phyloP scores from a whole-genome alignment of 495 filamentous ascomycete genomes.

The Aspergillus avenaceus region DNA sequence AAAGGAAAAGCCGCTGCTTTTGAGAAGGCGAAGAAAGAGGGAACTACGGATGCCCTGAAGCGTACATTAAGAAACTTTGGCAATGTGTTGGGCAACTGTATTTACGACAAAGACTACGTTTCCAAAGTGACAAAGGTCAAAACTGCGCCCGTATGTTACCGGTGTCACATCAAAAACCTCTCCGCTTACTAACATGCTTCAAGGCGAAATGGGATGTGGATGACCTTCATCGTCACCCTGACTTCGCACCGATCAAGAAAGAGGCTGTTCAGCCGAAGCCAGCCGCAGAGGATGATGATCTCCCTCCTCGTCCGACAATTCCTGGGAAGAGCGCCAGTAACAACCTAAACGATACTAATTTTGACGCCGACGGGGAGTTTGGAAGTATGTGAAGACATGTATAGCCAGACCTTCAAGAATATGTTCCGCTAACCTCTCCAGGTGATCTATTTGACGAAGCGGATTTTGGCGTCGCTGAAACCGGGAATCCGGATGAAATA shows the following conservation, averaged over 20 bases:
- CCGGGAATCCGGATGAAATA: slow-evolving; percentile 64
- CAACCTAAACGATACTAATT: slow-evolving; percentile 12
- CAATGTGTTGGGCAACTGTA: slow-evolving; percentile 93
- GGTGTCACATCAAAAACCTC: not conserved
- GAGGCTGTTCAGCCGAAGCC: slow-evolving; percentile 42
- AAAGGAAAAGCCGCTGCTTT: slow-evolving; percentile 92
- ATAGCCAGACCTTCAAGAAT: not conserved
- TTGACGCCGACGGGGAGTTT: slow-evolving; percentile 54
- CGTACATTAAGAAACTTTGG: slow-evolving; percentile 87
- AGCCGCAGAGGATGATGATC: slow-evolving; percentile 31
- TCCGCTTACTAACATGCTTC: slow-evolving; percentile 1
- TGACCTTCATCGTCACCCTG: slow-evolving; percentile 75
- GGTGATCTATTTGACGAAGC: slow-evolving; percentile 68
- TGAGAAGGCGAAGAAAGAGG: slow-evolving; percentile 98
- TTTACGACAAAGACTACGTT: slow-evolving; percentile 95
- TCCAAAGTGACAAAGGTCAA: slow-evolving; percentile 80
- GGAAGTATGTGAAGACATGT: slow-evolving; percentile 48
- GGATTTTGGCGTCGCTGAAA: slow-evolving; percentile 58
- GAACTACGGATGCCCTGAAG: slow-evolving; percentile 90
- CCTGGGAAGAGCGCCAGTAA: slow-evolving; percentile 16
- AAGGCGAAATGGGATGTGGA: slow-evolving; percentile 66
- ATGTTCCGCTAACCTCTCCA: slow-evolving; percentile 23
- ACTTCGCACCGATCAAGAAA: slow-evolving; percentile 63
- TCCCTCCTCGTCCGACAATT: slow-evolving; percentile 30
- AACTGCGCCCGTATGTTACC: slow-evolving; percentile 47